Evolutionary conservation across 2,329 filamentous ascomycete genomes (phyloP).

Genomic region (Pestalotiopsis sp.): DNA sequence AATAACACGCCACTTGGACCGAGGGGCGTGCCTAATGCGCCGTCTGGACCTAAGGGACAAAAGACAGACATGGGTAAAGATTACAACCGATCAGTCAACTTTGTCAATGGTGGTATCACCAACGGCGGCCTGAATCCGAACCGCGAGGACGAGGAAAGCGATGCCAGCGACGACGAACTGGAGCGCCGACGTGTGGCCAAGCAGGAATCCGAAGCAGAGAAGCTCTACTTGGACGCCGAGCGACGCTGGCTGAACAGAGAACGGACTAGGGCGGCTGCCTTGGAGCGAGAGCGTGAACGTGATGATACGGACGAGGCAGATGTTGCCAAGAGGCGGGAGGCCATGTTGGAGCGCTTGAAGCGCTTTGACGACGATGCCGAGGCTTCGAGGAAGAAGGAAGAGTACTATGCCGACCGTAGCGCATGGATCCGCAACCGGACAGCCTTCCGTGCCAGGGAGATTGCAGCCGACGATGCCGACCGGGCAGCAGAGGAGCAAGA

Average conservation of each 20-base stretch:
- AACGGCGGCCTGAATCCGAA: constrained; percentile 60
- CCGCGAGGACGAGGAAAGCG: constrained; percentile 82
- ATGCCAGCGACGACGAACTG: constrained; percentile 85
- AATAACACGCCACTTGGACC: constrained; percentile 81
- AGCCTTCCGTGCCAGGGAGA: constrained; percentile 72
- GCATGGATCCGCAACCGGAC: constrained; percentile 83
- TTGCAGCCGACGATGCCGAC: constrained; percentile 79
- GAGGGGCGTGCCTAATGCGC: constrained; percentile 71
- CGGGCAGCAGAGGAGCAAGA: constrained; percentile 78
- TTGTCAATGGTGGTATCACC: constrained; percentile 77
- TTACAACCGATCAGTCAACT: constrained; percentile 64
- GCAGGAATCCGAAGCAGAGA: constrained; percentile 74
- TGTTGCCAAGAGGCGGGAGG: constrained; percentile 62
- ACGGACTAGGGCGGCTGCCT: constrained; percentile 76
- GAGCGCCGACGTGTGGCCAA: constrained; percentile 72
- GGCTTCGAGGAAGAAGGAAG: constrained; percentile 67
- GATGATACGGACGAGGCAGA: constrained; percentile 75
- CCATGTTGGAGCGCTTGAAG: constrained; percentile 70
- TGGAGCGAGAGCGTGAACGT: constrained; percentile 81
- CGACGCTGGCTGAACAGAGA: constrained; percentile 91
- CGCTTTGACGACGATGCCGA: constrained; percentile 94
- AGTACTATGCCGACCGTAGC: constrained; percentile 86
- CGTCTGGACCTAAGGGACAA: constrained; percentile 66
- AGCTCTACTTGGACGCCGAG: constrained; percentile 81
- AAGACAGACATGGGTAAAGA: constrained; percentile 47